Conservation (phyloP, 2,329 filamentous ascomycete species). For the Nemania abortiva region DNA sequence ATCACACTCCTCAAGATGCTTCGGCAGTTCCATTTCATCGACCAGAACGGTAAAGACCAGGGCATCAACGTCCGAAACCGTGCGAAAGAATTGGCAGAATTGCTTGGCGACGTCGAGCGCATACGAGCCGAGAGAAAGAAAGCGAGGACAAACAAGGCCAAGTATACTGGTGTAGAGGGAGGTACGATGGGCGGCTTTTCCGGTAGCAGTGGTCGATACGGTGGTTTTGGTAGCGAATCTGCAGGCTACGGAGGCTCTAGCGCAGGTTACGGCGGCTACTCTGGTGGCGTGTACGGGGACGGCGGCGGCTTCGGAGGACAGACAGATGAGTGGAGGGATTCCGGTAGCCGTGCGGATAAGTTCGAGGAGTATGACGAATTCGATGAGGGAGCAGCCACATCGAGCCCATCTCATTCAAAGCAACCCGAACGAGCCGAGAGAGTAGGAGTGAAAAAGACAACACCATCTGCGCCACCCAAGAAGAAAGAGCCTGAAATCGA, state of each 20-base stretch:
- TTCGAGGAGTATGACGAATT: conserved; percentile 99
- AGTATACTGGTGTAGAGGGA: conserved; percentile 95
- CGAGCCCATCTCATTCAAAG: conserved; percentile 65
- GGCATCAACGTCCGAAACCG: conserved; percentile 97
- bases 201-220: conserved; percentile 72
- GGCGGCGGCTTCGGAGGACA: conserved; percentile 92
- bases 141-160: conserved; percentile 87
- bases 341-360: conserved; percentile 73
- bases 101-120: conserved; percentile 91
- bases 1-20: conserved; percentile 98
- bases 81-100: conserved; percentile 92
- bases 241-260: conserved; percentile 74
- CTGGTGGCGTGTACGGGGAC: conserved; percentile 89
- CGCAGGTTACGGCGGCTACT: conserved; percentile 69
- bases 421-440: conserved; percentile 60
- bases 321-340: conserved; percentile 76
- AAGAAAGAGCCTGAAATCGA: conserved; percentile 91
- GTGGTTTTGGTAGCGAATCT: conserved; percentile 92
- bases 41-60: conserved; percentile 97
- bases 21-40: conserved; percentile 96
- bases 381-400: conserved; percentile 76
- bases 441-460: conserved; percentile 66
- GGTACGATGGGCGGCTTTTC: conserved; percentile 72
- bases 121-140: conserved; percentile 90
- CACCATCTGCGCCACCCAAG: conserved; percentile 71